Conservation (phyloP, 495 filamentous ascomycete genomes). For the Xylaria scruposa region DNA sequence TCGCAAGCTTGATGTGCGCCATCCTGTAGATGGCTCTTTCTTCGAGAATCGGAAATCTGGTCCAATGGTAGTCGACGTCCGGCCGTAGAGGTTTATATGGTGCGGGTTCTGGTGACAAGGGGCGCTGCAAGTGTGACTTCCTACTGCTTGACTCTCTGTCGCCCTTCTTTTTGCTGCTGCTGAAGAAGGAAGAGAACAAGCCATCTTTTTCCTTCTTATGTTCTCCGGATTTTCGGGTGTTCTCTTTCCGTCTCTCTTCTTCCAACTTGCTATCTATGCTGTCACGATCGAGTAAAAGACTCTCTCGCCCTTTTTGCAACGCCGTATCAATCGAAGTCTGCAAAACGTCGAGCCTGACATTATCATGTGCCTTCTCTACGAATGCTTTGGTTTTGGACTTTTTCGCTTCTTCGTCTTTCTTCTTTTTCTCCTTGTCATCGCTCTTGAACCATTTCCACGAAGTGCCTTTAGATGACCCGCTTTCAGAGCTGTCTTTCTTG, state of each 20-base stretch:
- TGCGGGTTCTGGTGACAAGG: conserved; percentile 81
- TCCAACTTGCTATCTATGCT: conserved; percentile 72
- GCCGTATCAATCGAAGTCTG: conserved; percentile 77
- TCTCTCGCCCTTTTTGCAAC: conserved; percentile 75
- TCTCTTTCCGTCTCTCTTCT: conserved; percentile 86
- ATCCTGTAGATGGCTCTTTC: conserved; percentile 98
- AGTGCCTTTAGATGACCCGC: conserved; percentile 46
- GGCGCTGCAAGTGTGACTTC: conserved; percentile 75
- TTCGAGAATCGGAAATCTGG: conserved; percentile 92
- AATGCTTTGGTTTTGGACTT: conserved; percentile 60
- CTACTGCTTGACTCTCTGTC: conserved; percentile 68
- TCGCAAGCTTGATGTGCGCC: conserved; percentile 98
- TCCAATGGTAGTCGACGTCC: conserved; percentile 95
- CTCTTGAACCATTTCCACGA: conserved; percentile 57
- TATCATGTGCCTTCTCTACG: conserved; percentile 69
- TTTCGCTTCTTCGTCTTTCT: conserved; percentile 62
- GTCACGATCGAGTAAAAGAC: conserved; percentile 80
- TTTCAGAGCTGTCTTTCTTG: conserved; percentile 64
- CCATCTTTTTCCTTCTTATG: conserved; percentile 88
- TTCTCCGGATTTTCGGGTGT: conserved; percentile 73
- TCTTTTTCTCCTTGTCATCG: conserved; percentile 65
- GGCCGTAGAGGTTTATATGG: conserved; percentile 71
- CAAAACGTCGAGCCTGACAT: conserved; percentile 78
- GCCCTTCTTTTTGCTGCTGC: conserved; percentile 82
- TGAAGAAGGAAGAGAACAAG: conserved; percentile 89